These are phyloP conservation scores for Buxus sempervirens DNA, from an alignment of 164 flowering plant genomes.

Conservation along the genomic window DNA sequence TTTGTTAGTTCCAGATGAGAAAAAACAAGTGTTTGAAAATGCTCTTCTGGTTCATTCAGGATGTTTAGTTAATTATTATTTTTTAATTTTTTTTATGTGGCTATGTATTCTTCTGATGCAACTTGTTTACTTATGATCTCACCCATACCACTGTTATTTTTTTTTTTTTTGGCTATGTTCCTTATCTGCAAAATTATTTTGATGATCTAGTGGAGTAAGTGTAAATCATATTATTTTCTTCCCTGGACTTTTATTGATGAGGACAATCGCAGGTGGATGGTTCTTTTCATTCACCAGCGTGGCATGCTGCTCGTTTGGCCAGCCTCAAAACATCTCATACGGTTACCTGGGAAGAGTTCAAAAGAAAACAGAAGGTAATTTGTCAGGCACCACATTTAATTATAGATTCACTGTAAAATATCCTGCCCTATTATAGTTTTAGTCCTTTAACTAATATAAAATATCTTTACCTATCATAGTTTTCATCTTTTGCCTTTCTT, in stretches of 20 bases:
- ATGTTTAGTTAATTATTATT: no score
- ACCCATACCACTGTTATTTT: background rate
- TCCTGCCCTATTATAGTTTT: no score
- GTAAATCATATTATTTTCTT: slow-evolving; percentile 18
- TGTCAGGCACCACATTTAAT: background rate
- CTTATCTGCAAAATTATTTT: background rate
- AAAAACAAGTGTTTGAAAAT: background rate
- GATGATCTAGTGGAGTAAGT: background rate
- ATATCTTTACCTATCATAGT: no score
- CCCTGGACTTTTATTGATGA: slow-evolving; percentile 66
- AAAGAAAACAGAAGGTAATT: slow-evolving; percentile 86
- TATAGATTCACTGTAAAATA: no score
- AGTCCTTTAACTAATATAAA: no score
- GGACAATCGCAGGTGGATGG: slow-evolving; percentile 98
- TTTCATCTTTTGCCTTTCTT: no score
- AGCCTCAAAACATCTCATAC: slow-evolving; percentile 98
- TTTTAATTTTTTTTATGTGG: background rate
- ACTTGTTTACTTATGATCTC: background rate
- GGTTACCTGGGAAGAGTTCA: slow-evolving; percentile 96
- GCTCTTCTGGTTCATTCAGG: background rate
- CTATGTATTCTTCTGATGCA: background rate
- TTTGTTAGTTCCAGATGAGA: background rate
- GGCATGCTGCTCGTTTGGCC: slow-evolving; percentile 99
- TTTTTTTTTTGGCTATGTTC: background rate
- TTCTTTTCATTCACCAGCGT: slow-evolving; percentile 99